These are phyloP conservation scores for Suhomyces atakaporum DNA, from an alignment of 1,139 yeast genomes.

Conservation along the genomic window DNA sequence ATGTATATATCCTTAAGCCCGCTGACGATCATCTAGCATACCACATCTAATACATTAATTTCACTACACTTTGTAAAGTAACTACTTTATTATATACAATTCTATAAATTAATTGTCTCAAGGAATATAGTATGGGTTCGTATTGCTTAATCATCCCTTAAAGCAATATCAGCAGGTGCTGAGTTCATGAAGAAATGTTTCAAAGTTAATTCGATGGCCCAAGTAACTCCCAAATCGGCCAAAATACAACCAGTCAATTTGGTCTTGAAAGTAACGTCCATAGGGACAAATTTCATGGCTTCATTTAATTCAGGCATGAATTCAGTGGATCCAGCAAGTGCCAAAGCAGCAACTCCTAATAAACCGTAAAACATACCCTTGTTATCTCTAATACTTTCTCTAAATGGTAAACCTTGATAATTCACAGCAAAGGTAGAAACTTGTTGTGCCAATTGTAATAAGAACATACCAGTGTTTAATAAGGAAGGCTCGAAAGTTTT, in stretches of 20 bases:
- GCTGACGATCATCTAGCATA: too few relatives aligned
- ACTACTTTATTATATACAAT: constrained; percentile 6
- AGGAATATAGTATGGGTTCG: neutral
- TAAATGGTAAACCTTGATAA: constrained; percentile 96
- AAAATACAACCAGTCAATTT: constrained; percentile 74
- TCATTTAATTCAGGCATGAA: constrained; percentile 92
- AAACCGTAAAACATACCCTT: constrained; percentile 97
- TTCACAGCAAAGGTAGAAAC: constrained; percentile 97
- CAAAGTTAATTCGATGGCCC: constrained; percentile 76
- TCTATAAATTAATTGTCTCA: constrained; percentile 4
- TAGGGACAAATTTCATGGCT: constrained; percentile 87
- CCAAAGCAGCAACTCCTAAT: constrained; percentile 85
- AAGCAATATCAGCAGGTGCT: constrained; percentile 89
- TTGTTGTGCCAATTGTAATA: constrained; percentile 92
- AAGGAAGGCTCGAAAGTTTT: constrained; percentile 86
- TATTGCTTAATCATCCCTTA: constrained; percentile 29
- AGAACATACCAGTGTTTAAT: constrained; percentile 93
- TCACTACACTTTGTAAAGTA: neutral
- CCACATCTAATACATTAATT: neutral
- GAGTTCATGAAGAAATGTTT: constrained; percentile 88
- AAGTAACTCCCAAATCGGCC: constrained; percentile 74
- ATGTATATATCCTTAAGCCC: too few relatives aligned
- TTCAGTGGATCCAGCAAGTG: constrained; percentile 91
- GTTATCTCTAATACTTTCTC: constrained; percentile 86
- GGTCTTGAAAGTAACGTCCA: constrained; percentile 71